phyloP scores from a whole-genome alignment of 345 rosid genomes.

The Gossypium turneri region DNA sequence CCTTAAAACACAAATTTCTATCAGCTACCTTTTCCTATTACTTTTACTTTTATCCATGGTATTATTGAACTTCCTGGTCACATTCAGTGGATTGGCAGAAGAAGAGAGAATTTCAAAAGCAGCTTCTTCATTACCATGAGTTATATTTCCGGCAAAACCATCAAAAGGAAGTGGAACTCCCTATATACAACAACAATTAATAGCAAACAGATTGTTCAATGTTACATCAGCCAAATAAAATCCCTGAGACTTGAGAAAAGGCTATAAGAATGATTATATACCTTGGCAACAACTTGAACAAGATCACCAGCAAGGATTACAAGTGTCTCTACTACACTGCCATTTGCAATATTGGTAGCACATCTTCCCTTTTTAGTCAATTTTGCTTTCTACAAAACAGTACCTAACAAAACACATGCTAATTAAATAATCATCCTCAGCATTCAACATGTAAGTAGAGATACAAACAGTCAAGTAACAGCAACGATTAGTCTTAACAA shows the following conservation, averaged over 20 bases:
- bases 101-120: conserved; percentile 26
- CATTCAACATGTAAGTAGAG: neutral
- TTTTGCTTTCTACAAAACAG: conserved; percentile 80
- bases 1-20: neutral
- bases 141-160: conserved; percentile 34
- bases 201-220: conserved; percentile 15
- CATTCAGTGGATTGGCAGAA: conserved; percentile 24
- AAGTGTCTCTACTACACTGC: conserved; percentile 56
- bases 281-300: conserved; percentile 85
- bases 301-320: conserved; percentile 61
- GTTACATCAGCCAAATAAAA: conserved; percentile 7
- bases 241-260: neutral
- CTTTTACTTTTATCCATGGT: conserved; percentile 29
- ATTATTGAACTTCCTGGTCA: conserved; percentile 20
- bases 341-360: conserved; percentile 50
- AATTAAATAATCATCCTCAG: neutral
- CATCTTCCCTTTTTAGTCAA: conserved; percentile 67
- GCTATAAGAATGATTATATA: conserved; percentile 19
- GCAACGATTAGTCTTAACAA: neutral
- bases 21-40: conserved; percentile 44
- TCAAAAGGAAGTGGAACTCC: conserved; percentile 54
- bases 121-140: conserved; percentile 42
- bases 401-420: conserved; percentile 37
- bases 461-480: neutral
- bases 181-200: conserved; percentile 31